phyloP scores from a whole-genome alignment of 352 stramenopile species.

The Globisporangium acanthophoron region DNA sequence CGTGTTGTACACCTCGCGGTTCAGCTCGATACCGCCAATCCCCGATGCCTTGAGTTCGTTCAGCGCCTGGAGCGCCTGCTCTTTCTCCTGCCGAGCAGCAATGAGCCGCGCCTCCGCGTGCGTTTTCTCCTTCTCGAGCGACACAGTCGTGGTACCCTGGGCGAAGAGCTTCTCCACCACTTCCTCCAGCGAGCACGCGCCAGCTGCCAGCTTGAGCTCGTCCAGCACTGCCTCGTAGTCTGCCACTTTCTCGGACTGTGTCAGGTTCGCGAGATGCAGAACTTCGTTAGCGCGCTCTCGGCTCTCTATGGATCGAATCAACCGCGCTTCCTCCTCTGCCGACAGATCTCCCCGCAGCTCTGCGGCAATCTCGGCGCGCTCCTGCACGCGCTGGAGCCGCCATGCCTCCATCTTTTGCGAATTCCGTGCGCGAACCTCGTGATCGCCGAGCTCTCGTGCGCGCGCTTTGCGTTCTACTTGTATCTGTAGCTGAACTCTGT shows the following conservation, averaged over 20 bases:
- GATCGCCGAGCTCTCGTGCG: slow-evolving; percentile 61
- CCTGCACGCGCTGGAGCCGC: slow-evolving; percentile 60
- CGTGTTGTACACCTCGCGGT: slow-evolving; percentile 77
- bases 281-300: slow-evolving; percentile 60
- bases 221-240: slow-evolving; percentile 62
- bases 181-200: slow-evolving; percentile 39
- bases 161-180: slow-evolving; percentile 72
- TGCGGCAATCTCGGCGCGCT: slow-evolving; percentile 70
- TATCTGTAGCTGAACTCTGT: slow-evolving; percentile 57
- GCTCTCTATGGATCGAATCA: slow-evolving; percentile 59
- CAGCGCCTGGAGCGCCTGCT: slow-evolving; percentile 44
- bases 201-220: slow-evolving; percentile 65
- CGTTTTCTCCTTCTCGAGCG: slow-evolving; percentile 73
- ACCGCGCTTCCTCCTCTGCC: slow-evolving; percentile 46
- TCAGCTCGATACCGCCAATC: slow-evolving; percentile 70
- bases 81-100: slow-evolving; percentile 53
- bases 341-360: slow-evolving; percentile 71
- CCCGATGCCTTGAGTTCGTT: slow-evolving; percentile 81
- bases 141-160: slow-evolving; percentile 45
- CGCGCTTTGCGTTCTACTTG: slow-evolving; percentile 60
- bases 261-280: slow-evolving; percentile 53
- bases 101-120: slow-evolving; percentile 52
- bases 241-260: slow-evolving; percentile 61
- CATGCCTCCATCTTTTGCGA: slow-evolving; percentile 80
- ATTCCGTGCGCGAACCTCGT: slow-evolving; percentile 74